Conservation (phyloP, 306 rosid genomes). For the Vachellia pachyceras region DNA sequence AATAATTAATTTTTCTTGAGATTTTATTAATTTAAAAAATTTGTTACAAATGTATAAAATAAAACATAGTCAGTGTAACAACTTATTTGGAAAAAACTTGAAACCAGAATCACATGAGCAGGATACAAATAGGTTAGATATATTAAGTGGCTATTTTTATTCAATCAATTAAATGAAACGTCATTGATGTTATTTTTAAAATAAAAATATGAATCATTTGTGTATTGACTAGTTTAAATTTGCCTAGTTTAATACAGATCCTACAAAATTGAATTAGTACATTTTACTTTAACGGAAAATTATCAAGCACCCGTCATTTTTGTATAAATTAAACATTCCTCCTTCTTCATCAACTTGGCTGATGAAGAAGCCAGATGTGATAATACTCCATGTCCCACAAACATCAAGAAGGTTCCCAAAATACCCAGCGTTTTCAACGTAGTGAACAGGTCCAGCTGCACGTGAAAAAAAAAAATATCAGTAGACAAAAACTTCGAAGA, state of each 20-base stretch:
- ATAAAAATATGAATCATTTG: not conserved
- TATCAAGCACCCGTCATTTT: slow-evolving; percentile 24
- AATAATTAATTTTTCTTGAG: too few relatives aligned
- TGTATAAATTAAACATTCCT: slow-evolving; percentile 37
- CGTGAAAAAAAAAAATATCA: slow-evolving; percentile 36
- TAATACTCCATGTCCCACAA: slow-evolving; percentile 86
- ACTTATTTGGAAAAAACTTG: too few relatives aligned
- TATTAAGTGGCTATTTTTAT: too few relatives aligned
- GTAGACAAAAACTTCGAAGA: slow-evolving; percentile 10
- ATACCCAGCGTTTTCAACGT: slow-evolving; percentile 80
- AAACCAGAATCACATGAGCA: too few relatives aligned
- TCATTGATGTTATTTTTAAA: not conserved
- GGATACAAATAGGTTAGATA: too few relatives aligned
- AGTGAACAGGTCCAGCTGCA: slow-evolving; percentile 93
- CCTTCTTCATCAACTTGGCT: slow-evolving; percentile 75
- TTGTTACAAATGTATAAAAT: too few relatives aligned
- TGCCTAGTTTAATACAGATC: slow-evolving; percentile 28
- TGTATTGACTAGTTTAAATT: slow-evolving; percentile 25
- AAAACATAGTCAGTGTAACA: too few relatives aligned
- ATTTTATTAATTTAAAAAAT: too few relatives aligned
- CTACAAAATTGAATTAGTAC: slow-evolving; percentile 57
- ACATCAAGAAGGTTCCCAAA: slow-evolving; percentile 73
- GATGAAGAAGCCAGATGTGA: slow-evolving; percentile 84
- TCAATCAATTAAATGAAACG: too few relatives aligned
- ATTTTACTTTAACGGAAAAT: slow-evolving; percentile 32